These are phyloP conservation scores for Arthroderma sp. DNA, from an alignment of 2,329 filamentous ascomycete genomes.

Conservation along the genomic window DNA sequence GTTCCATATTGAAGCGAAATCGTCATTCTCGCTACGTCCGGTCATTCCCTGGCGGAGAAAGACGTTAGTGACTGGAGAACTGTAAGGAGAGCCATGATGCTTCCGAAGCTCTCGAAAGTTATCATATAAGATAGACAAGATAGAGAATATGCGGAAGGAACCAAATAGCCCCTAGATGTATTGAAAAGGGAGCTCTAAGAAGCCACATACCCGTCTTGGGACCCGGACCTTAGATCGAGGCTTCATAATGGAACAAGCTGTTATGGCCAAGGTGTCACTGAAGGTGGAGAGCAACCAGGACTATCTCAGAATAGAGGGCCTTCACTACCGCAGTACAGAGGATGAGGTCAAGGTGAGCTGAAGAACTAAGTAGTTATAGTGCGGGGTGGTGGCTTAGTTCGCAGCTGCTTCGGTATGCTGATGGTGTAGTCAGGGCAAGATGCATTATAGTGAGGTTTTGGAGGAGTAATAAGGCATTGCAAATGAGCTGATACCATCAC, in stretches of 20 bases:
- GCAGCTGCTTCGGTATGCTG: background rate
- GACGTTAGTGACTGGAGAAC: background rate
- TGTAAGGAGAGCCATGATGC: background rate
- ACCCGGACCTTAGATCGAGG: conserved; percentile 53
- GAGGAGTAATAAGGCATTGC: background rate
- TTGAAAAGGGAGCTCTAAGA: background rate
- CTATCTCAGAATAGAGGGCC: background rate
- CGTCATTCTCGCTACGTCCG: conserved; percentile 48
- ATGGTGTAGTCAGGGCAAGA: background rate
- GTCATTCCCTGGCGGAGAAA: conserved; percentile 40
- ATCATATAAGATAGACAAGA: background rate
- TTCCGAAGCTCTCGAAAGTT: background rate
- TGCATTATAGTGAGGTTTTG: background rate
- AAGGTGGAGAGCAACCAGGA: background rate
- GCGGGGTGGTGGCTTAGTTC: background rate
- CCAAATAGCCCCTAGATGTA: background rate
- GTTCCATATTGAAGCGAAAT: conserved; percentile 79
- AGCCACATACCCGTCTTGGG: conserved; percentile 50
- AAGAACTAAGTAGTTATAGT: background rate
- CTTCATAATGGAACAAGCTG: conserved; percentile 27
- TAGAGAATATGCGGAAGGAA: background rate
- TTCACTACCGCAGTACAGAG: background rate
- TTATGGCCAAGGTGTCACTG: background rate
- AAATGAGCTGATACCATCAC: too few relatives aligned
- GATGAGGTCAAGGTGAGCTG: background rate